A percentile compares a stretch with the other conserved stretches of the same genome.
Conservation (phyloP, 1,139 yeast species). For the Yamadazyma diospyri region DNA sequence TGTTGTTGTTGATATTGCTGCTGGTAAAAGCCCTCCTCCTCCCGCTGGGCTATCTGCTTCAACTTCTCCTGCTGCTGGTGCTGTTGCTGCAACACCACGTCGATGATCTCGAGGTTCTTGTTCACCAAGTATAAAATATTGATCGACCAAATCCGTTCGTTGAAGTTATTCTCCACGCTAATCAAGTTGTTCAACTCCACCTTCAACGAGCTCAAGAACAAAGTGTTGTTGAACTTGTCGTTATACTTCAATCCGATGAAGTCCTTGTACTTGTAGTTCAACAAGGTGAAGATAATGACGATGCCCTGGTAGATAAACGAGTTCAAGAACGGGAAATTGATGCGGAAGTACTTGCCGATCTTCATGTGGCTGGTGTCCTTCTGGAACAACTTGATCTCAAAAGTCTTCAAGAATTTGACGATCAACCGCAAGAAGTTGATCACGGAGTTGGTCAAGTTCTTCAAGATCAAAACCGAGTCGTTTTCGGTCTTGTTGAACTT, state of each 20-base stretch:
- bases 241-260: constrained; percentile 22
- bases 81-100: constrained; percentile 25
- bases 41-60: no score
- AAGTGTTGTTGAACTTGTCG: constrained; percentile 16
- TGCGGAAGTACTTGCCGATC: constrained; percentile 33
- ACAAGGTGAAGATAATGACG: constrained; percentile 46
- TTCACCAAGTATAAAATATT: constrained; percentile 32
- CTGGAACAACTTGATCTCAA: constrained; percentile 16
- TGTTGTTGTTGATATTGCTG: constrained; percentile 20
- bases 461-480: constrained; percentile 23
- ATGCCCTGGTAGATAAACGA: constrained; percentile 51
- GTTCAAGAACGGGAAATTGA: constrained; percentile 44
- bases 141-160: constrained; percentile 34
- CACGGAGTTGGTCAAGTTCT: constrained; percentile 35
- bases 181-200: constrained; percentile 22
- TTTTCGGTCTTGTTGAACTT: constrained; percentile 30
- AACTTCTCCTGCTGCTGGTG: neutral
- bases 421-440: constrained; percentile 35
- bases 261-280: constrained; percentile 40
- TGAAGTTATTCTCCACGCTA: constrained; percentile 20
- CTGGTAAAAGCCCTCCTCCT: no score
- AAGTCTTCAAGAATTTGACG: constrained; percentile 13
- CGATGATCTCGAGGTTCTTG: constrained; percentile 30
- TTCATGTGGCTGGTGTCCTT: constrained; percentile 21
- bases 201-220: constrained; percentile 25